These are phyloP conservation scores for Hypoxylon crocopeplum DNA, from an alignment of 495 filamentous ascomycete genomes.

Conservation along the genomic window DNA sequence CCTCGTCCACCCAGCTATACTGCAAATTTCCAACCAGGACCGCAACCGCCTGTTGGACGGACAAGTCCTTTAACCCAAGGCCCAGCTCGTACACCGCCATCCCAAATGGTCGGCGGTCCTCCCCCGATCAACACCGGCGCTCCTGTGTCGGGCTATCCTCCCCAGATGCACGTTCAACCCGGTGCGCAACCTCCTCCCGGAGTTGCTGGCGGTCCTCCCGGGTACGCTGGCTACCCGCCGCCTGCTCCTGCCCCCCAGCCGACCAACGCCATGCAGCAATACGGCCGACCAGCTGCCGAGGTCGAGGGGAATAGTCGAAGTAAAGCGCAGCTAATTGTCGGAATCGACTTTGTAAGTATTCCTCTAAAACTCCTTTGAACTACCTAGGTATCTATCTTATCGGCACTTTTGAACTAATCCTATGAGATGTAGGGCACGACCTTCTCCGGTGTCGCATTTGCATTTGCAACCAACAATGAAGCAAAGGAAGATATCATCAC, in stretches of 20 bases:
- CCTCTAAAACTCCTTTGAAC: not conserved
- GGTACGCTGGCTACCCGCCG: slow-evolving; percentile 51
- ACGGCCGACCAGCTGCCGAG: slow-evolving; percentile 65
- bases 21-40: slow-evolving; percentile 65
- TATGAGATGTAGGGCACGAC: slow-evolving; percentile 65
- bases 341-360: slow-evolving; percentile 77
- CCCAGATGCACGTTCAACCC: slow-evolving; percentile 58
- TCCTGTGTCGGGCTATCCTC: slow-evolving; percentile 60
- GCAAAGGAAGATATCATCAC: slow-evolving; percentile 82
- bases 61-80: slow-evolving; percentile 57
- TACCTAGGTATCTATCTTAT: not conserved
- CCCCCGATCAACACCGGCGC: slow-evolving; percentile 73
- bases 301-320: slow-evolving; percentile 85
- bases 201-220: slow-evolving; percentile 56
- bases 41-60: slow-evolving; percentile 59
- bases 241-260: slow-evolving; percentile 51
- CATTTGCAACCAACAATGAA: slow-evolving; percentile 77
- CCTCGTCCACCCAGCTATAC: slow-evolving; percentile 78
- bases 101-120: slow-evolving; percentile 72
- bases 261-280: slow-evolving; percentile 44
- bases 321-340: slow-evolving; percentile 81
- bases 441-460: slow-evolving; percentile 77
- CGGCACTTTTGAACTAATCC: slow-evolving; percentile 30
- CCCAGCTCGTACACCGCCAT: slow-evolving; percentile 57
- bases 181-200: slow-evolving; percentile 57